phyloP scores from a whole-genome alignment of 345 rosid species.

The Rubroshorea leprosula region DNA sequence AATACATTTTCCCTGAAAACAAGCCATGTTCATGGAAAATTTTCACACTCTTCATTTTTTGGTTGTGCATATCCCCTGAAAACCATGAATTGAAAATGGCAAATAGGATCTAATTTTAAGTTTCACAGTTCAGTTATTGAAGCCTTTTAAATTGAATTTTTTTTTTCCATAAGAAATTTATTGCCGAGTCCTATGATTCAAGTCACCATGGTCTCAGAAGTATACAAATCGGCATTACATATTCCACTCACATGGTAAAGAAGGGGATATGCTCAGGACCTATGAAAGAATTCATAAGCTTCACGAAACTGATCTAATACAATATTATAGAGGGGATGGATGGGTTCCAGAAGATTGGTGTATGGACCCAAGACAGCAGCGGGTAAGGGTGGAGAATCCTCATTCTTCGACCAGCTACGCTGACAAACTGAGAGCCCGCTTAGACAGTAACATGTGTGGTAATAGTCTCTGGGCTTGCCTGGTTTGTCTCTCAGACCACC shows the following conservation, averaged over 20 bases:
- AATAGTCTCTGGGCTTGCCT: conserved; percentile 58
- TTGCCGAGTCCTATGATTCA: no score
- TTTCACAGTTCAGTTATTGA: no score
- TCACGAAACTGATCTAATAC: conserved; percentile 55
- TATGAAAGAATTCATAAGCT: conserved; percentile 55
- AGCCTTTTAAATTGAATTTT: no score
- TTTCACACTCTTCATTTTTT: no score
- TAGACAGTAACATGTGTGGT: conserved; percentile 94
- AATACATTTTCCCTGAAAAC: no score
- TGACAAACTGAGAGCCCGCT: conserved; percentile 84
- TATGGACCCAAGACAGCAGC: conserved; percentile 57
- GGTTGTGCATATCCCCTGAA: no score
- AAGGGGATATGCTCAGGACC: conserved; percentile 2
- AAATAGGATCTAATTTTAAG: no score
- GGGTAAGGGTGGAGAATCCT: conserved; percentile 51
- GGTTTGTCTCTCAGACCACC: conserved; percentile 97
- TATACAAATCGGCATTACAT: no score
- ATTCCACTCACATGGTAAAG: background rate
- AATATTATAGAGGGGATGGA: conserved; percentile 71
- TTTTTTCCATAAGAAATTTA: no score
- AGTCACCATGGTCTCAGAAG: no score
- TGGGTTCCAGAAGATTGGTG: conserved; percentile 71
- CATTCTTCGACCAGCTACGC: conserved; percentile 48
- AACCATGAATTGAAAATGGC: no score
- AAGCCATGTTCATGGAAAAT: no score